A percentile compares a stretch with the other conserved stretches of the same genome.
These are phyloP conservation scores for Bathelium albidoporum DNA, from an alignment of 495 filamentous ascomycete species.

Conservation along the genomic window DNA sequence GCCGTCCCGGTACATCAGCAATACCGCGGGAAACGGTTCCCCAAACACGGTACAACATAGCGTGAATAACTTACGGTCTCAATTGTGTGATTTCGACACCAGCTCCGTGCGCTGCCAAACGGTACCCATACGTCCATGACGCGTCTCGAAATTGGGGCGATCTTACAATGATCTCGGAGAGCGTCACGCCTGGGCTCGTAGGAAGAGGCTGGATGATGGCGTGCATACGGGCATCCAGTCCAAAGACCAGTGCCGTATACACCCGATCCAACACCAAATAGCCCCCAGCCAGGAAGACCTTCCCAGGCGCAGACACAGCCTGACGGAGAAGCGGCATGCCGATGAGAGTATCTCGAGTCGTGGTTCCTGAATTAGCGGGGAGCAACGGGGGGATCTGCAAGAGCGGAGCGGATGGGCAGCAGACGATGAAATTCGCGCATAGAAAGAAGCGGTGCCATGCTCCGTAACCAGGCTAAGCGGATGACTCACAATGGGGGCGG, in stretches of 20 bases:
- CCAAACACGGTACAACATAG: background rate
- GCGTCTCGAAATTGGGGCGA: constrained; percentile 86
- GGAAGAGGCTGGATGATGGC: constrained; percentile 55
- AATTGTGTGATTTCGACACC: constrained; percentile 70
- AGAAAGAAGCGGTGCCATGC: no score
- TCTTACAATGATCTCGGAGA: constrained; percentile 65
- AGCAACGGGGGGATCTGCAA: background rate
- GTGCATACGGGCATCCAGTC: constrained; percentile 88
- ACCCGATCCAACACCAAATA: constrained; percentile 86
- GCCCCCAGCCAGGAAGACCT: constrained; percentile 88
- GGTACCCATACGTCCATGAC: constrained; percentile 74
- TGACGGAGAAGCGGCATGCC: constrained; percentile 24
- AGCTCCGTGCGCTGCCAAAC: constrained; percentile 54
- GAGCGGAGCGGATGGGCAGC: background rate
- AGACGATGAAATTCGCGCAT: background rate
- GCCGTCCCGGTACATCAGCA: background rate
- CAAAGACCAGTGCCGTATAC: constrained; percentile 86
- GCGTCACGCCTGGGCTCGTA: constrained; percentile 45
- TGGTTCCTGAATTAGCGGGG: constrained; percentile 1
- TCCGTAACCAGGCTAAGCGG: no score
- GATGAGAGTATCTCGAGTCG: background rate
- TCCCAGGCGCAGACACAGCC: constrained; percentile 86
- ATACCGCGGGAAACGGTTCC: background rate
- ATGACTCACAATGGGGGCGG: background rate
- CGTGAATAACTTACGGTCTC: constrained; percentile 51